A percentile compares a stretch with the other conserved stretches of the same genome.
phyloP scores from a whole-genome alignment of 1,284 basidiomycete species.

The Austroboletus sp. region DNA sequence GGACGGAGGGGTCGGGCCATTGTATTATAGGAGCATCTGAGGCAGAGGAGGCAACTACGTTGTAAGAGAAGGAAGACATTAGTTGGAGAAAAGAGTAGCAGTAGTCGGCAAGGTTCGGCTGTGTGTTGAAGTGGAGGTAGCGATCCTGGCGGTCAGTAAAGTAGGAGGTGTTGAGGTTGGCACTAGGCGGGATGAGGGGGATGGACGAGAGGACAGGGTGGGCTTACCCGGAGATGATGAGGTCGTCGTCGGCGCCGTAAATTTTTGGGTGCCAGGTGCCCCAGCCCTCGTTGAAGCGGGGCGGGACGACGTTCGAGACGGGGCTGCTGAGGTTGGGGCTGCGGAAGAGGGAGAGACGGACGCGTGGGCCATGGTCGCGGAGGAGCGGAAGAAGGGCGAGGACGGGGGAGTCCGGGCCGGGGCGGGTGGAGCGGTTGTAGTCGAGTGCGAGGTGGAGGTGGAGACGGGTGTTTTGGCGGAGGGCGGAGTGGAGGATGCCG shows the following conservation, averaged over 20 bases:
- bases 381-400: constrained; percentile 69
- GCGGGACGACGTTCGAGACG: constrained; percentile 74
- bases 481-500: constrained; percentile 32
- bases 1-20: constrained; percentile 52
- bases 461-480: constrained; percentile 56
- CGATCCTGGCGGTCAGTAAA: constrained; percentile 94
- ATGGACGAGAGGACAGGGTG: not conserved
- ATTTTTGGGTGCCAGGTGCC: constrained; percentile 97
- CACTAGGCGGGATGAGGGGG: constrained; percentile 43
- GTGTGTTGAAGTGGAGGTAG: constrained; percentile 70
- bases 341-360: constrained; percentile 75
- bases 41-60: constrained; percentile 26
- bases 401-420: constrained; percentile 69
- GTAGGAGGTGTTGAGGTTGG: constrained; percentile 92
- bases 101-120: constrained; percentile 70
- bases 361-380: constrained; percentile 64
- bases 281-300: constrained; percentile 95
- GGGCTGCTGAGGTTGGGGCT: constrained; percentile 79
- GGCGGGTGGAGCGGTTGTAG: constrained; percentile 85
- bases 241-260: constrained; percentile 87
- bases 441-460: constrained; percentile 78
- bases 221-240: constrained; percentile 88
- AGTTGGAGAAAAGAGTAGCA: constrained; percentile 73
- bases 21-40: constrained; percentile 40
- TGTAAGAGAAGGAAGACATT: constrained; percentile 71